Base-by-base conservation (phyloP, 2,329 filamentous ascomycete species). In the Arthrinium puccinioides region DNA sequence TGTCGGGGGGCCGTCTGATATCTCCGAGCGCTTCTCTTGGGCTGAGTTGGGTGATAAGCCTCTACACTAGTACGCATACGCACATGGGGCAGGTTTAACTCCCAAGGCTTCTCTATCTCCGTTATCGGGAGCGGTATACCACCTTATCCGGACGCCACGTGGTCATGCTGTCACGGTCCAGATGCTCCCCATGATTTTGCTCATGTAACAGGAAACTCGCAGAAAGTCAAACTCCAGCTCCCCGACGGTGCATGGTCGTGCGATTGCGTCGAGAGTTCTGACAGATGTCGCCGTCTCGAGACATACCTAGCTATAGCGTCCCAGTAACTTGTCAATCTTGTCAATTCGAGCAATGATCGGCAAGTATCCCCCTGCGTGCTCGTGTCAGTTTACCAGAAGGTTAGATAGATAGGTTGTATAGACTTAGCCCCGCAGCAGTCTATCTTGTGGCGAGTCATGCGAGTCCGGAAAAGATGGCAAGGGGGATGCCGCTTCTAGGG, bases 401-500 rank as follows among this genome's bases (percentile, higher is more conserved):
- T 23, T 20, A 36, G 15, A 27, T 27, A 25, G 16, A 24, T 20
- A 4, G 15, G 24, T 16, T 21, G 33, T 24, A 36, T 36, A 24
- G 26, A 14, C 16, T 36, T 18, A 23, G 26, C 27, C 11, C 11
- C 28, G 9, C 13, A 18, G 21, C 13, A 20, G 21, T 25, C 10
- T 16, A 4, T 21, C 5, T 20, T 24, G 14, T 15, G 31, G 20
- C 31, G 18, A 33, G 31, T 24, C n/a, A n/a, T 36, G 33, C 20
- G 33, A 18, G 20, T 18, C 20, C 33, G 25, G 16, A 19, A n/a
- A 16, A 21, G 25, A 21, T 28, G 26, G 23, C 30, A 15, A n/a
- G 26, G 24, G 33, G 51, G 45, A 50, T 52, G 51, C 50, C 46
- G 51, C 51, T 53, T 53, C 36, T 37, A 41, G 29, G 42, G 42